Evolutionary conservation across 495 filamentous ascomycete genomes (phyloP).

Genomic region (Aspergillus sclerotioniger): DNA sequence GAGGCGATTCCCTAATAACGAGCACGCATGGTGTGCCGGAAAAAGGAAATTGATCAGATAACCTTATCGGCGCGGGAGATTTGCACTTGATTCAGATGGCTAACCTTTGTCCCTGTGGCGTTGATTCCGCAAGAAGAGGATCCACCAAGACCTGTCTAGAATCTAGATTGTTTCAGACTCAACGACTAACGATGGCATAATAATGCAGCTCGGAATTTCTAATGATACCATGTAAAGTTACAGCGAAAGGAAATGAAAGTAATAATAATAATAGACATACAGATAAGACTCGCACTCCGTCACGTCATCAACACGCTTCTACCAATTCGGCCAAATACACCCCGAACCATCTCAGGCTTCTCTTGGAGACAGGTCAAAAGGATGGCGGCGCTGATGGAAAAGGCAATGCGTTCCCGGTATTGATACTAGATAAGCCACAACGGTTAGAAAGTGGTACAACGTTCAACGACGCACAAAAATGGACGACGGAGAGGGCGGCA

Average conservation of each 20-base stretch:
- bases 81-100: too few relatives aligned
- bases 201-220: too few relatives aligned
- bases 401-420: constrained; percentile 73
- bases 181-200: too few relatives aligned
- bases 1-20: too few relatives aligned
- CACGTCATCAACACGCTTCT: constrained; percentile 50
- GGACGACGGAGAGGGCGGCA: constrained; percentile 13
- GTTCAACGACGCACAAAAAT: constrained; percentile 7
- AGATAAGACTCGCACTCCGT: background rate
- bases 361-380: constrained; percentile 72
- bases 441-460: constrained; percentile 24
- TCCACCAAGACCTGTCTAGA: too few relatives aligned
- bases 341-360: constrained; percentile 63
- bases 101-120: too few relatives aligned
- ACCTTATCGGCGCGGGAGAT: too few relatives aligned
- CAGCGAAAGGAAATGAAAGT: background rate
- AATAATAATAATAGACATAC: background rate
- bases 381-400: constrained; percentile 71
- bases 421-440: constrained; percentile 51
- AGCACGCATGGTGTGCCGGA: too few relatives aligned
- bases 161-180: too few relatives aligned
- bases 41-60: too few relatives aligned
- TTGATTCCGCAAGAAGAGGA: too few relatives aligned
- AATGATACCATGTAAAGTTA: too few relatives aligned
- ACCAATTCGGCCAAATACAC: constrained; percentile 68